phyloP scores from a whole-genome alignment of 805 yeast genomes.

The Kazachstania bromeliacearum region DNA sequence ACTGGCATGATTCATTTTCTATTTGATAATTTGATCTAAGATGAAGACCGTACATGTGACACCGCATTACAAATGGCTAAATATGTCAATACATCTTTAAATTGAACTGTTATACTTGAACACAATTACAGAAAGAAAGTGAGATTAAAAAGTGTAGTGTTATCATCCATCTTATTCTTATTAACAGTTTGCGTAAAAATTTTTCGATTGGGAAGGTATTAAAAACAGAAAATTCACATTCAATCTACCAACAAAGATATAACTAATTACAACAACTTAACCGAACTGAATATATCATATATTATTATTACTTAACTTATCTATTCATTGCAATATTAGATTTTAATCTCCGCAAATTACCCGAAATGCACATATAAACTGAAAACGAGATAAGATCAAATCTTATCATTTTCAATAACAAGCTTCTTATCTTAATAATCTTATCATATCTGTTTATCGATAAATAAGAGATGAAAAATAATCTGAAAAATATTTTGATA shows the following conservation, averaged over 20 bases:
- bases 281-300: background rate
- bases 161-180: slow-evolving; percentile 69
- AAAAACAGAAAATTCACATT: slow-evolving; percentile 90
- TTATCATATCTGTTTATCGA: too few species aligned
- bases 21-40: slow-evolving; percentile 95
- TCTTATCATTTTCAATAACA: too few species aligned
- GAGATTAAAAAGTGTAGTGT: slow-evolving; percentile 86
- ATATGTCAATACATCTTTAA: slow-evolving; percentile 90
- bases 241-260: slow-evolving; percentile 66
- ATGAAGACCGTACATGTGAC: slow-evolving; percentile 98
- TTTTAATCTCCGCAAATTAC: too few species aligned
- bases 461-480: too few species aligned
- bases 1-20: slow-evolving; percentile 99
- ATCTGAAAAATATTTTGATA: too few species aligned
- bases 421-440: too few species aligned
- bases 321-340: too few species aligned
- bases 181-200: slow-evolving; percentile 86
- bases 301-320: background rate
- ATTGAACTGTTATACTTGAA: slow-evolving; percentile 98
- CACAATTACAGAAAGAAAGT: slow-evolving; percentile 95
- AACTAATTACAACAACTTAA: too few species aligned
- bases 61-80: slow-evolving; percentile 98
- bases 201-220: slow-evolving; percentile 95
- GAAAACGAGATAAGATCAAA: too few species aligned
- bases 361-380: too few species aligned